Conservation (phyloP, 1,139 yeast genomes). For the Geotrichum australiense region DNA sequence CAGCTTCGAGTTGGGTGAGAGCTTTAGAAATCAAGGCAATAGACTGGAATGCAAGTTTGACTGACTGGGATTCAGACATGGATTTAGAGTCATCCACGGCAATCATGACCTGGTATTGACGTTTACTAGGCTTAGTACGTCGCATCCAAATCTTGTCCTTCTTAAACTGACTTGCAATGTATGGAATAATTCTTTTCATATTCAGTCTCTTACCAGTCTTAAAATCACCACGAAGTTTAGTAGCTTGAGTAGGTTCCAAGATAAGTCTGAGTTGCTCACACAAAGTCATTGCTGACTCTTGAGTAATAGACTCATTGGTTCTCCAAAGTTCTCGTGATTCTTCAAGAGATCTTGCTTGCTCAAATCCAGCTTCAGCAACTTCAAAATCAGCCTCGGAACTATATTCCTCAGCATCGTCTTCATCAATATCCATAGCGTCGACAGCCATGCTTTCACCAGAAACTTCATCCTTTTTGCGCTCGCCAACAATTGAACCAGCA, state of each 20-base stretch:
- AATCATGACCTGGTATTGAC: slow-evolving; percentile 96
- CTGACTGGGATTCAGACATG: slow-evolving; percentile 90
- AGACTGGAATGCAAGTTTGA: slow-evolving; percentile 87
- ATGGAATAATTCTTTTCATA: slow-evolving; percentile 96
- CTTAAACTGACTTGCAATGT: slow-evolving; percentile 94
- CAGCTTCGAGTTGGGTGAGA: slow-evolving; percentile 87
- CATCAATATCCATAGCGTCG: slow-evolving; percentile 29
- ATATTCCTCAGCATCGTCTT: slow-evolving; percentile 23
- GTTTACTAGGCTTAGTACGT: slow-evolving; percentile 93
- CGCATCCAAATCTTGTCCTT: slow-evolving; percentile 98
- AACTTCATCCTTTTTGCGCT: slow-evolving; percentile 20
- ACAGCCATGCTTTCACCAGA: slow-evolving; percentile 18
- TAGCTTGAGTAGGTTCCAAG: slow-evolving; percentile 90
- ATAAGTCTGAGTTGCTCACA: slow-evolving; percentile 91
- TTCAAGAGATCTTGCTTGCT: slow-evolving; percentile 50
- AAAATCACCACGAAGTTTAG: slow-evolving; percentile 90
- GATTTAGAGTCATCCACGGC: slow-evolving; percentile 97
- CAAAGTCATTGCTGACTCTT: slow-evolving; percentile 76
- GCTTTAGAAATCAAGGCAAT: slow-evolving; percentile 94
- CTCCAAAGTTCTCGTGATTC: slow-evolving; percentile 78
- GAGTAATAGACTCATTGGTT: slow-evolving; percentile 72
- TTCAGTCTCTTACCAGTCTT: slow-evolving; percentile 95
- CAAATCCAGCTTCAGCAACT: slow-evolving; percentile 36
- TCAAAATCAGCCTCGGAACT: slow-evolving; percentile 30
- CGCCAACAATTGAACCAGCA: slow-evolving; percentile 23